Base-by-base conservation (phyloP, 2,329 filamentous ascomycete genomes). In the Myriosclerotinia curreyana region DNA sequence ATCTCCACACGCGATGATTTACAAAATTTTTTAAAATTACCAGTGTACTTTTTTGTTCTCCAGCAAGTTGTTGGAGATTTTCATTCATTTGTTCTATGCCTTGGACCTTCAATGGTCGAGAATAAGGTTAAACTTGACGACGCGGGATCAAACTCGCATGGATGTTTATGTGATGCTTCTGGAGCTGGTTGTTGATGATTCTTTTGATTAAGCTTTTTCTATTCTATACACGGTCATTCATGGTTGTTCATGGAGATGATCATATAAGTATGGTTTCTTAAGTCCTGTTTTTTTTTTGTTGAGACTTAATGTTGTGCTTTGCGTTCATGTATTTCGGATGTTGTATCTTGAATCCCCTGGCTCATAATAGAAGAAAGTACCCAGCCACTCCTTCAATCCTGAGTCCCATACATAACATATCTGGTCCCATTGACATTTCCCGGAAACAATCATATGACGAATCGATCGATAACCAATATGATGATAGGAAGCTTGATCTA, bases 331-430 rank as follows among this genome's bases (percentile, higher is more conserved):
- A 12, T 9, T 44, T 44, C 6, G 15, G n/a, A 11, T n/a, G 25
- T 34, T 5, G 22, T 34, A 22, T 22, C 12, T 15, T 7, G 52
- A 67, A 59, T 50, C 67, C 67, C 15, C 52, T 68, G 17, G 64
- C 64, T 15, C 67, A 68, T 50, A 40, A 53, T 15, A 55, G 66
- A 31, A 64, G 62, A 40, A 40, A 31, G 2, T 31, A 51, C 17
- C 28, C 58, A 7, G 5, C 12, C 11, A 40, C 46, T 3, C 14
- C 46, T 14, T 14, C 58, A 11, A 11, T 51, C 17, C 58, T 34
- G n/a, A 51, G 12, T 17, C 1, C 58, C 2, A 60, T 60, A 51
- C 17, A 28, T 14, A 38, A 31, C 4, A 60, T 60, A 9, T 60
- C 58, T 20, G 58, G 58, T 14, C 58, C 58, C 38, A 38, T 60